Evolutionary conservation across 352 stramenopile genomes (phyloP), one percentile per base, ranked within the genome.

Genomic region (Globisporangium heterothallicum): DNA sequence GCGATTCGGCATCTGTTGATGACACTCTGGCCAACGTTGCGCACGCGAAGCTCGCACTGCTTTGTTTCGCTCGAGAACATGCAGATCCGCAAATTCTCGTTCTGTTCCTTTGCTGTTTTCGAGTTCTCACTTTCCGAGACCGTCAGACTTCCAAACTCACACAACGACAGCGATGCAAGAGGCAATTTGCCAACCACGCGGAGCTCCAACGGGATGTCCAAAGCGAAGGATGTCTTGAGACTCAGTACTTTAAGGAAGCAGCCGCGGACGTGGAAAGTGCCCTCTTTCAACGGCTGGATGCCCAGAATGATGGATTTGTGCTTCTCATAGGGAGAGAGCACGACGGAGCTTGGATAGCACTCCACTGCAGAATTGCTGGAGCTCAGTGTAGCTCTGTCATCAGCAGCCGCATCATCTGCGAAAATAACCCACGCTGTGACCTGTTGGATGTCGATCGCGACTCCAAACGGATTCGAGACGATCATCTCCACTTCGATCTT

Each of bases 31-130:
- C 77, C 72, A 16, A 54, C 65, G 53, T 81, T 86, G 38, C 66
- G 72, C 6, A 88, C 55, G 35, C 74, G 59, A 30, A 91, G 42
- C 48, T 74, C 61, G 42, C 61, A 88, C 19, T 58, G 68, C 38
- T 84, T 88, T 13, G 58, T 82, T 54, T 91, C 80, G 27, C 68
- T 84, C 22, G 64, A 56, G 59, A 86, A 88, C 75, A 91, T 86
- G 18, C 68, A 71, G 13, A 88, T 66, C 8, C 64, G 68, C 29
- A 67, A 38, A 16, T 68, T 64, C n/a, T 48, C 41, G 34, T 26
- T 22, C 7, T 22, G 49, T 8, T 38, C 32, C 42, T 26, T 22
- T 35, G 10, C 19, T 29, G 16, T 53, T 32, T 35, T 35, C 13
- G 13, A 38, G 18, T 10, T 58, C 0, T 51, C 22, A 1, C 34